phyloP scores from a whole-genome alignment of 2,329 filamentous ascomycete species.

The Microcyclospora pomicola region DNA sequence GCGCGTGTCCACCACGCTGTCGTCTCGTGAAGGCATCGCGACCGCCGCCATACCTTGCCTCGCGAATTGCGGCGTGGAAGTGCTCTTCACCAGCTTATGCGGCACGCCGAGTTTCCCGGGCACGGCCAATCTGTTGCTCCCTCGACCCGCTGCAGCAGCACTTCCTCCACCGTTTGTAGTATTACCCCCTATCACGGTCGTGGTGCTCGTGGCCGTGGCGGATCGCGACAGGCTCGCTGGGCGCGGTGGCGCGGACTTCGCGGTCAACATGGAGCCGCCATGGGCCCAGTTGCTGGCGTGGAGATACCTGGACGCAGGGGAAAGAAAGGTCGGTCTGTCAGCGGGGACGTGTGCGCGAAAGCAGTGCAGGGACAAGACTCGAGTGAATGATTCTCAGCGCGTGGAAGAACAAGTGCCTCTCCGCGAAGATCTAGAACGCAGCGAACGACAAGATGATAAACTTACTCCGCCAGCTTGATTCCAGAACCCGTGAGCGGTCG shows the following conservation, averaged over 20 bases:
- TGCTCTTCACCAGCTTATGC: constrained; percentile 11
- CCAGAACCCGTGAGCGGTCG: neutral
- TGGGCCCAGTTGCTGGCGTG: constrained; percentile 5
- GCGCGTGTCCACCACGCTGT: constrained; percentile 28
- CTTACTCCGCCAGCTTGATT: constrained; percentile 2
- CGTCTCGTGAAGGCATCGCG: constrained; percentile 9
- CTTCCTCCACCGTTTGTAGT: too few species aligned
- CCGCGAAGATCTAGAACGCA: neutral
- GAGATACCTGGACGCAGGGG: constrained; percentile 3
- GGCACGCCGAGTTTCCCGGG: constrained; percentile 5
- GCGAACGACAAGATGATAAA: neutral
- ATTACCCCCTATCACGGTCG: too few species aligned
- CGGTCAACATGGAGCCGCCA: constrained; percentile 1
- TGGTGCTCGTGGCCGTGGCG: constrained; percentile 1
- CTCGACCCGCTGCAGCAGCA: neutral
- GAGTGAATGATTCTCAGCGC: neutral
- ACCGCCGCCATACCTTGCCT: constrained; percentile 1
- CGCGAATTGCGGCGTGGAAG: constrained; percentile 12
- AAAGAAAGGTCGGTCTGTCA: neutral
- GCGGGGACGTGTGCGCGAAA: neutral
- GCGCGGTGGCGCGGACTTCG: neutral
- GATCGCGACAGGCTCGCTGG: constrained; percentile 3
- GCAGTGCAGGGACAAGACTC: neutral
- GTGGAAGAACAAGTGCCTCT: neutral
- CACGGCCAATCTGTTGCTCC: neutral